Evolutionary conservation across 192 early-diverging fungal genomes (phyloP), one percentile per base, ranked within the genome.

Genomic region (Coemansia sp.): DNA sequence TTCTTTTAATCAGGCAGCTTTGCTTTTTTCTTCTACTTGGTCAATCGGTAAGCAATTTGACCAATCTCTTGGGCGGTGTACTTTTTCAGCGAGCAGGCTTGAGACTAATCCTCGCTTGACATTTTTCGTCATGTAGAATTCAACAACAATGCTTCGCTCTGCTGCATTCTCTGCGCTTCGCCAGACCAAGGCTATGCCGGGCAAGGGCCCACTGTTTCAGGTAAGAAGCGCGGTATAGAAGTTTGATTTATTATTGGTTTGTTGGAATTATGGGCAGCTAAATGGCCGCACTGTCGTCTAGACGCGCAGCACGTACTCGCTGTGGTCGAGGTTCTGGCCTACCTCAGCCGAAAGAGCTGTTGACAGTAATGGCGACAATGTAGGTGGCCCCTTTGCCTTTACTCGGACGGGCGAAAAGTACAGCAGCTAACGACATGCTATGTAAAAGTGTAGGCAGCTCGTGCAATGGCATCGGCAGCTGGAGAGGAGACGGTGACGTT

Each of bases 401-500:
- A 40, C 13, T 39, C 38, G 31, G 10, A 15, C 13, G 18, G 49
- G 5, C n/a, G 18, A 43, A 9, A 11, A n/a, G 34, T 20, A 12
- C 58, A 40, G 20, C 20, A 60, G 39, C 62, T 39, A 52, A 65
- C 13, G 53, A 24, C 38, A 40, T 18, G 34, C 31, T 31, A n/a
- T 33, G 22, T 52, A 22, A 49, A 18, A 24, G 29, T 52, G 24
- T 78, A 79, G 77, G 77, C 69, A 12, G 66, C 73, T 12, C 78
- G 78, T 58, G 50, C 62, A 29, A 83, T 83, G 80, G 71, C 80
- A 15, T 76, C 74, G 68, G 58, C 71, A 0, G 58, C 71, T 24
- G 69, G 63, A 5, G 43, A 39, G 18, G 80, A 82, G 11, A 52
- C 74, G 1, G 70, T 90, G 68, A 91, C 89, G 52, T 89, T 95